Base-by-base conservation (phyloP, 164 flowering plant species). In the Tetrastigma voinierianum region DNA sequence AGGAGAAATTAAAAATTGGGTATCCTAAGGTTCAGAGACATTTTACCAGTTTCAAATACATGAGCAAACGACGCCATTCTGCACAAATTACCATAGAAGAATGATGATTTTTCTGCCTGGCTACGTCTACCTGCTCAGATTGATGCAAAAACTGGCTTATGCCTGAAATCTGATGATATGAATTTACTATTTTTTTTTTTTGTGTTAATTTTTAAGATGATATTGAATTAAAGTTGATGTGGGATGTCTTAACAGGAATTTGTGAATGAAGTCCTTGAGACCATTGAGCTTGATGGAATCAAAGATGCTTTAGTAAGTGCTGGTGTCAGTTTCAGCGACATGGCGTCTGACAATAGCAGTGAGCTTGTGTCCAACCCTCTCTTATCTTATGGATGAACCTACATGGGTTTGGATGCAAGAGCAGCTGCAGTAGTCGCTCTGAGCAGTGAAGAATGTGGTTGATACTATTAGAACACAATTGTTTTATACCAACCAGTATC, bases 381-480 rank as follows among this genome's bases (percentile, higher is more conserved):
- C 81, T 90, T 19, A 82, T 90, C 25, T 90, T 88, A 80, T 91
- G 91, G 97, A 91, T 73, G 97, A 91, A 66, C 97, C 97, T 10
- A 89, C 95, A 17, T 74, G n/a, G 91, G 96, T 46, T 72, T 90
- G 65, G 96, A 90, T 87, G 96, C 96, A 64, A 80, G 91, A 78
- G 84, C 93, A 43, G 96, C 96, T 64, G 93, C 91, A 16, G 81
- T 88, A 78, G 96, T 90, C 44, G 83, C 88, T 88, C 81, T n/a
- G 92, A 59, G 88, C 92, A 10, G 96, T 87, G 63, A 89, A 76
- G 72, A 89, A 89, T 78, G 75, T 85, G 4, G 86, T 62, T 25
- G 76, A 67, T 19, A 88, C 90, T 9, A 89, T 88, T 67, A 75
- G 90, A 62, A n/a, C n/a, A 88, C 93, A 62, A 78, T 83, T 51